phyloP scores from a whole-genome alignment of 441 rosid species.

The Theobroma grandiflorum region DNA sequence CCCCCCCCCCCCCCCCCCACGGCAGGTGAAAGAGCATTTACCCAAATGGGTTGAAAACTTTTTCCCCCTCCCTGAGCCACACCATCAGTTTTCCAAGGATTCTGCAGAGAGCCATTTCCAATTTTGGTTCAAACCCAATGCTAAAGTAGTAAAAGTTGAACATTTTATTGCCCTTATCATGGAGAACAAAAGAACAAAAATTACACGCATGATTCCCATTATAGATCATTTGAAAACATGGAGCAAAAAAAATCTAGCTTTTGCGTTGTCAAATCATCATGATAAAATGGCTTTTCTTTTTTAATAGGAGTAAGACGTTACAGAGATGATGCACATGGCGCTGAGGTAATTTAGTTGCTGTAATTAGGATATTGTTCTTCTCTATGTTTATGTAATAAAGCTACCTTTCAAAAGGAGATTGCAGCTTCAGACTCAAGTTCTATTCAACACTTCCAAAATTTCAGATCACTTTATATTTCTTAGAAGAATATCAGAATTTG shows the following conservation, averaged over 20 bases:
- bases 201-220: not conserved
- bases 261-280: conserved; percentile 22
- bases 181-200: conserved; percentile 8
- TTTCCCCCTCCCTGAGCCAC: not conserved
- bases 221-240: not conserved
- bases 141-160: conserved; percentile 21
- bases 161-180: conserved; percentile 16
- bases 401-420: not conserved
- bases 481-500: not conserved
- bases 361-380: not conserved
- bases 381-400: not conserved
- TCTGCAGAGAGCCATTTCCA: not conserved
- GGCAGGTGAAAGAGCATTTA: not conserved
- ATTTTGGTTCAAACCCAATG: conserved; percentile 4
- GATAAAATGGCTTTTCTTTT: not conserved
- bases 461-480: not conserved
- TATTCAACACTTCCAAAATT: not conserved
- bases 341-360: not conserved
- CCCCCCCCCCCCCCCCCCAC: too few relatives aligned
- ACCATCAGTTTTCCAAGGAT: not conserved
- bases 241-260: not conserved
- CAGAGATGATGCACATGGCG: not conserved
- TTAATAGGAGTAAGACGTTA: conserved; percentile 19
- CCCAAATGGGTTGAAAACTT: not conserved
- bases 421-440: not conserved